Evolutionary conservation across 1,284 basidiomycete genomes (phyloP).

Genomic region (Microstroma glucosiphilum): DNA sequence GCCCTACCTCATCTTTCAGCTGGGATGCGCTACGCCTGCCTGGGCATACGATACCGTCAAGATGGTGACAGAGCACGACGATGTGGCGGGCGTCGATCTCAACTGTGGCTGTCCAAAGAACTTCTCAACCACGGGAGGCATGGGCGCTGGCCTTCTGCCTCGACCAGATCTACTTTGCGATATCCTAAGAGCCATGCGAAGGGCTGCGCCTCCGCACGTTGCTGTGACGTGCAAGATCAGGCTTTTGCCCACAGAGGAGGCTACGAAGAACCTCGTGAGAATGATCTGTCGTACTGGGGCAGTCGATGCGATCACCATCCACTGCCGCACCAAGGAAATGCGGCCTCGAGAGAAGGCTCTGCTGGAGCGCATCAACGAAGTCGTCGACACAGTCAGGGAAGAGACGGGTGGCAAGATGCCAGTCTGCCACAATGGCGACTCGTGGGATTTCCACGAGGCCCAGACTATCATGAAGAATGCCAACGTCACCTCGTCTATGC

Average conservation of each 20-base stretch:
- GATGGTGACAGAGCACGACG: constrained; percentile 64
- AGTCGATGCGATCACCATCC: constrained; percentile 81
- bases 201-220: constrained; percentile 57
- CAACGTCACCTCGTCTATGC: constrained; percentile 88
- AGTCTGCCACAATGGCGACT: constrained; percentile 91
- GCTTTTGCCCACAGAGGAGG: constrained; percentile 74
- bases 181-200: constrained; percentile 55
- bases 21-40: constrained; percentile 80
- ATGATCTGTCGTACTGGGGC: constrained; percentile 75
- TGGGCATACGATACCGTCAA: constrained; percentile 86
- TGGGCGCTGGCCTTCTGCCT: constrained; percentile 90
- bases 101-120: constrained; percentile 85
- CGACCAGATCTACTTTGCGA: constrained; percentile 81
- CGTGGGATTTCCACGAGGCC: constrained; percentile 70
- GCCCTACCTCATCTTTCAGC: constrained; percentile 59
- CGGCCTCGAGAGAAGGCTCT: constrained; percentile 73
- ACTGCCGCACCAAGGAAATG: constrained; percentile 92
- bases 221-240: constrained; percentile 67
- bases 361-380: constrained; percentile 71
- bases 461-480: constrained; percentile 61
- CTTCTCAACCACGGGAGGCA: constrained; percentile 88
- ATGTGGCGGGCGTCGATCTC: constrained; percentile 87
- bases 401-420: constrained; percentile 60
- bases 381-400: constrained; percentile 69
- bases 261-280: constrained; percentile 78